A percentile compares a stretch with the other conserved stretches of the same genome.
These are phyloP conservation scores for Arthrobotrys iridis DNA, from an alignment of 2,329 filamentous ascomycete species.

Conservation along the genomic window DNA sequence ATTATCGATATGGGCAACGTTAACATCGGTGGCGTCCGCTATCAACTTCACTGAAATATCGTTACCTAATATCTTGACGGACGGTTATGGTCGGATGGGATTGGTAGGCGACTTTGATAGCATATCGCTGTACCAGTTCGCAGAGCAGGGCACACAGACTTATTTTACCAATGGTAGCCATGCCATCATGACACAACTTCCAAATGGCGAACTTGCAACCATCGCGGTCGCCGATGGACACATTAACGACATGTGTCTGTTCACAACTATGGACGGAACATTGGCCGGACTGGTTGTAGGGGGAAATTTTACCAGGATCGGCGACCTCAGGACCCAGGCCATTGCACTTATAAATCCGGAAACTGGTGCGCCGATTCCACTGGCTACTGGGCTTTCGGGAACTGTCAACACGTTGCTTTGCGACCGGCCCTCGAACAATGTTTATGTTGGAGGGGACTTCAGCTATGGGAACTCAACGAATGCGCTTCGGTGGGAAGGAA, in stretches of 20 bases:
- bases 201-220: constrained; percentile 82
- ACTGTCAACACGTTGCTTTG: constrained; percentile 84
- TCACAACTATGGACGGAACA: constrained; percentile 73
- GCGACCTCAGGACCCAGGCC: constrained; percentile 76
- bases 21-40: constrained; percentile 38
- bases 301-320: constrained; percentile 94
- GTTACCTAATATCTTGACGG: constrained; percentile 33
- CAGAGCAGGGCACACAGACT: constrained; percentile 77
- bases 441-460: constrained; percentile 92
- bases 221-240: constrained; percentile 81
- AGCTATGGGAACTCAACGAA: constrained; percentile 83
- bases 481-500: constrained; percentile 80
- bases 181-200: constrained; percentile 80
- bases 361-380: constrained; percentile 74
- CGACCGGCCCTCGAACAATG: constrained; percentile 77
- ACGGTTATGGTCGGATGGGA: constrained; percentile 46
- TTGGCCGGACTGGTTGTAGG: constrained; percentile 82
- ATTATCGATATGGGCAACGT: constrained; percentile 48
- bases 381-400: constrained; percentile 78
- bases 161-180: constrained; percentile 80
- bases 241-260: constrained; percentile 88
- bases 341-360: constrained; percentile 83
- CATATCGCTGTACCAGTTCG: constrained; percentile 87
- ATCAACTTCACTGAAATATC: constrained; percentile 46
- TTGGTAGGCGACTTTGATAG: constrained; percentile 81